Conservation (phyloP, 257 asterid genomes). For the Solanum clarkiae region DNA sequence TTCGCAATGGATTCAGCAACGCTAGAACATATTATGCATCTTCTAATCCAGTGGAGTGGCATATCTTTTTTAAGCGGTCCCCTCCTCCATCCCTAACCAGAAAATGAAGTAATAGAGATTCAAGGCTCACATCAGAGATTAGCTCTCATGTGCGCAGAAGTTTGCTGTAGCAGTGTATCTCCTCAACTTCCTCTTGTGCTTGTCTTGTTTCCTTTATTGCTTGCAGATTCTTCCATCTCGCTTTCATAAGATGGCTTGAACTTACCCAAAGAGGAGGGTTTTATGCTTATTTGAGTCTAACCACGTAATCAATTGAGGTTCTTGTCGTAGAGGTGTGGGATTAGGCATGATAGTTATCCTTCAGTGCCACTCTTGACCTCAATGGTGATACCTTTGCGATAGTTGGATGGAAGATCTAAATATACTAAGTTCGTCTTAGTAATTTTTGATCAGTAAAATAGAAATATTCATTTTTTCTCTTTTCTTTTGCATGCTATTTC, state of each 20-base stretch:
- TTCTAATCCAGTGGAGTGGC: neutral
- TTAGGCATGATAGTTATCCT: neutral
- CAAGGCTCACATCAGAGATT: neutral
- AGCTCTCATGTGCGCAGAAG: neutral
- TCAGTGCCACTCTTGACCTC: neutral
- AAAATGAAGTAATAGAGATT: neutral
- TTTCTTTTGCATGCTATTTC: neutral
- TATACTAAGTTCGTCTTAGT: neutral
- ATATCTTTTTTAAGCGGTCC: neutral
- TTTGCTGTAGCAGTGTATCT: neutral
- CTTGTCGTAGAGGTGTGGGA: neutral
- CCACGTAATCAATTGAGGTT: neutral
- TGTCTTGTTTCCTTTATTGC: neutral
- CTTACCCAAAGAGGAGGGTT: neutral
- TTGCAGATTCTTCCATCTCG: neutral
- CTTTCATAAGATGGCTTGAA: neutral
- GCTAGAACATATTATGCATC: neutral
- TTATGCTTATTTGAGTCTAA: neutral
- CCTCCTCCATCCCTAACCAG: neutral
- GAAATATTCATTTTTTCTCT: neutral
- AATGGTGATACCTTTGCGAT: neutral
- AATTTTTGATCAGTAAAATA: neutral
- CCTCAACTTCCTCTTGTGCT: neutral
- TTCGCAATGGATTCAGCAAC: neutral
- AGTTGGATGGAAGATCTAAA: neutral